These are phyloP conservation scores for Thelephora terrestris DNA, from an alignment of 1,284 basidiomycete species.

Conservation along the genomic window DNA sequence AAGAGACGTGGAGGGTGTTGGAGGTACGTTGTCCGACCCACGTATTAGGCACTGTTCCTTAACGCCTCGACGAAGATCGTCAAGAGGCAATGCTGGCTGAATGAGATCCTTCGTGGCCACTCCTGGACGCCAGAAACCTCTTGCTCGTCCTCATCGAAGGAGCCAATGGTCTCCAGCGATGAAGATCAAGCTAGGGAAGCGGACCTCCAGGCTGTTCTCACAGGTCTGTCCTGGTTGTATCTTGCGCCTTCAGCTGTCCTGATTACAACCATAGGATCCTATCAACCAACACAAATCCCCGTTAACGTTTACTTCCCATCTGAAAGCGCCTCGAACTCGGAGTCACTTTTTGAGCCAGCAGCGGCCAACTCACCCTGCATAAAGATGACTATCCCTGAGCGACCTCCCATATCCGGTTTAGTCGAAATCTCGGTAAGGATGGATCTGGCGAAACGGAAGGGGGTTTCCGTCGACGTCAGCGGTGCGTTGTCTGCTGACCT, in stretches of 20 bases:
- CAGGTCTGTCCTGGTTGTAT: slow-evolving; percentile 27
- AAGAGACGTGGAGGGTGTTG: slow-evolving; percentile 60
- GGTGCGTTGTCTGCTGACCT: slow-evolving; percentile 50
- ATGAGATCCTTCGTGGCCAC: slow-evolving; percentile 47
- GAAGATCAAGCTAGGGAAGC: slow-evolving; percentile 34
- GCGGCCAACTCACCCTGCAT: slow-evolving; percentile 24
- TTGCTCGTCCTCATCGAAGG: slow-evolving; percentile 13
- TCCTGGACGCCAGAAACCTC: slow-evolving; percentile 47
- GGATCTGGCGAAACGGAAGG: slow-evolving; percentile 39
- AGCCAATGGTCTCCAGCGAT: slow-evolving; percentile 2
- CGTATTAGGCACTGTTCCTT: background rate
- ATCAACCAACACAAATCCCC: slow-evolving; percentile 44
- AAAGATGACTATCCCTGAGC: slow-evolving; percentile 47
- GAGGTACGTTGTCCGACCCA: slow-evolving; percentile 34
- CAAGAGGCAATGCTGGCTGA: slow-evolving; percentile 70
- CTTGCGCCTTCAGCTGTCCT: background rate
- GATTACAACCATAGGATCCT: slow-evolving; percentile 28
- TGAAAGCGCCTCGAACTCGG: slow-evolving; percentile 18
- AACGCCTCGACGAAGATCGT: slow-evolving; percentile 40
- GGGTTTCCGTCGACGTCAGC: slow-evolving; percentile 41
- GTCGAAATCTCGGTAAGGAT: slow-evolving; percentile 45
- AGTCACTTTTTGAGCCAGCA: slow-evolving; percentile 33
- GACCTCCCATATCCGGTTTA: slow-evolving; percentile 47
- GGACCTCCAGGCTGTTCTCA: slow-evolving; percentile 45
- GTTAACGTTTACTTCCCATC: slow-evolving; percentile 47